A percentile compares a stretch with the other conserved stretches of the same genome.
phyloP scores from a whole-genome alignment of 2,329 filamentous ascomycete species.

The Penicillium carneum region DNA sequence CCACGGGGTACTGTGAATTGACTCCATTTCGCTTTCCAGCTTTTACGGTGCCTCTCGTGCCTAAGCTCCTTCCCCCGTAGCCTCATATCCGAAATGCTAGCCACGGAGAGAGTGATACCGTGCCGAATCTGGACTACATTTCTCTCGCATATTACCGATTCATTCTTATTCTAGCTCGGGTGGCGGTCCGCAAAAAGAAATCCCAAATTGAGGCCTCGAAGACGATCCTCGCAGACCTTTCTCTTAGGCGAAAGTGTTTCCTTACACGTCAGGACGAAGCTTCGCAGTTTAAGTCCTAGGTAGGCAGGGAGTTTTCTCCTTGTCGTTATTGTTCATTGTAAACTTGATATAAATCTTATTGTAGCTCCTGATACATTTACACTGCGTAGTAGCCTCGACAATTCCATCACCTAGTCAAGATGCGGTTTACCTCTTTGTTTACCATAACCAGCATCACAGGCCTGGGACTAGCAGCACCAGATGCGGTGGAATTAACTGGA shows the following conservation, averaged over 20 bases:
- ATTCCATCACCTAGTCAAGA: not conserved
- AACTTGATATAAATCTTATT: not conserved
- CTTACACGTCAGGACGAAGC: not conserved
- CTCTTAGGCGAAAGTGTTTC: not conserved
- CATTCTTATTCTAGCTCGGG: not conserved
- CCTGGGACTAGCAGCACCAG: conserved; percentile 6
- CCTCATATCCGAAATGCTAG: not conserved
- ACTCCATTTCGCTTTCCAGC: not conserved
- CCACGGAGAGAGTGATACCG: conserved; percentile 1
- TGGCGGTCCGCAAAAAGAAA: conserved; percentile 1
- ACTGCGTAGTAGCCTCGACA: not conserved
- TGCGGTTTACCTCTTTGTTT: conserved; percentile 10
- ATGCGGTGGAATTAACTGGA: conserved; percentile 46
- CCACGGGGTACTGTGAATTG: not conserved
- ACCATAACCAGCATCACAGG: not conserved
- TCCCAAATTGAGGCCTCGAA: not conserved
- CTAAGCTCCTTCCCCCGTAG: not conserved
- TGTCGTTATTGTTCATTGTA: not conserved
- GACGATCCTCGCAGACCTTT: not conserved
- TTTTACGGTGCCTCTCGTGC: not conserved
- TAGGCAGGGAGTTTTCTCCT: not conserved
- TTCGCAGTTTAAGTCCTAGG: not conserved
- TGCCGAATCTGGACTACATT: not conserved
- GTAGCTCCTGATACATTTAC: not conserved
- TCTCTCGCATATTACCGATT: not conserved